These are phyloP conservation scores for Leccinum variabile DNA, from an alignment of 1,284 basidiomycete species.

Conservation along the genomic window DNA sequence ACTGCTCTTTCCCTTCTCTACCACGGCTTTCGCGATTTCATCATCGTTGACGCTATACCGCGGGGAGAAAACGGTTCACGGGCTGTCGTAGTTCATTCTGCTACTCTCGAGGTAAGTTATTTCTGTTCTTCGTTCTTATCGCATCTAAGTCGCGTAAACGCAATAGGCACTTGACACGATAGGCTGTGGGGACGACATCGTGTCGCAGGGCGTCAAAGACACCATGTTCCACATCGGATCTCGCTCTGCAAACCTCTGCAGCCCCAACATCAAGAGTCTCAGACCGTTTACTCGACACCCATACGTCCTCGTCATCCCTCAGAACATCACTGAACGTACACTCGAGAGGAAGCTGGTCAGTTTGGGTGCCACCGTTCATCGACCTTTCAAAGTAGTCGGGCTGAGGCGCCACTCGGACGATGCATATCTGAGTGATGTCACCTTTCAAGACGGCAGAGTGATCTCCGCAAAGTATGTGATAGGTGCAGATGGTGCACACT, in stretches of 20 bases:
- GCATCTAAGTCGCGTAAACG: not conserved
- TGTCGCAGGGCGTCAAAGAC: conserved; percentile 41
- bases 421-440: conserved; percentile 38
- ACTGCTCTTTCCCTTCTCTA: conserved; percentile 32
- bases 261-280: conserved; percentile 37
- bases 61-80: conserved; percentile 40
- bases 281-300: conserved; percentile 45
- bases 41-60: conserved; percentile 46
- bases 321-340: conserved; percentile 47
- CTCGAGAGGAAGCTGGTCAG: conserved; percentile 39
- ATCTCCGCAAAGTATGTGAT: conserved; percentile 47
- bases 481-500: conserved; percentile 29
- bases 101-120: conserved; percentile 41
- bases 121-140: no score
- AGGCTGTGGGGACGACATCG: conserved; percentile 42
- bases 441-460: conserved; percentile 50
- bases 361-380: conserved; percentile 24
- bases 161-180: conserved; percentile 48
- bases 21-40: conserved; percentile 44
- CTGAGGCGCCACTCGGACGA: conserved; percentile 30
- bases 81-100: conserved; percentile 44
- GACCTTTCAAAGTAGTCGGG: conserved; percentile 31
- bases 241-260: conserved; percentile 31
- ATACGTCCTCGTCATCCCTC: conserved; percentile 46
- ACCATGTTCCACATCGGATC: conserved; percentile 34